Base-by-base conservation (phyloP, 2,329 filamentous ascomycete species). In the Allantophomopsis lycopodina region DNA sequence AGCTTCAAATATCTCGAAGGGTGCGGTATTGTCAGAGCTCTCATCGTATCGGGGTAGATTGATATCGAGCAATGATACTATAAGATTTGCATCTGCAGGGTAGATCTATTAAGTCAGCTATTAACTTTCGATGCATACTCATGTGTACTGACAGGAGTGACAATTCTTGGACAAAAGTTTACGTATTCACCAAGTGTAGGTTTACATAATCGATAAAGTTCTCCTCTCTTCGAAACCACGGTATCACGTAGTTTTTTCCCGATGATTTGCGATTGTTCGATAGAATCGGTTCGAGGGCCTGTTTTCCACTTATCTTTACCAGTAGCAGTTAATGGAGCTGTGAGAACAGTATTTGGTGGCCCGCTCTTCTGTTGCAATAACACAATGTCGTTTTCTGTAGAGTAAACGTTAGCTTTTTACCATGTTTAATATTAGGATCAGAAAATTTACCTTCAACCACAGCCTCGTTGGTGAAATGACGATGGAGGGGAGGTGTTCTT, bases 1-100 rank as follows among this genome's bases (percentile, higher is more conserved):
- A 36, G 83, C 83, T 59, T 91, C 85, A 39, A 91, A 76, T 35
- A 91, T 83, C 53, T 89, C 81, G 11, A 88, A 57, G 0, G 68
- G 71, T 7, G 52, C 51, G 5, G 50, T 47, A 12, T 58, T 49
- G 11, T 60, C 55, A 5, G 59, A 55, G 12, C 50, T 49, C 10
- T 50, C 43, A 51, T 87, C 77, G 32, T 87, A 65, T 51, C 85
- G 81, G 15, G 89, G 69, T 18, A 76, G 71, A 54, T 89, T 78
- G 35, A 91, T 66, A 55, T 91, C 83, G 16, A 93, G 69, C 17
- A 88, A 65, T 1, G 76, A 81, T 31, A 86, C 78, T 39, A 91
- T 88, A 23, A 83, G 62, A 47, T 72, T 79, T 14, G 83, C 80
- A 58, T 89, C 84, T 42, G 75, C 70, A 13, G 82, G 76, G 53